Percentiles rank a stretch among this genome's conserved stretches.
Evolutionary conservation across 2,329 filamentous ascomycete species (phyloP).

Genomic region (Aspergillus spinulosporus): DNA sequence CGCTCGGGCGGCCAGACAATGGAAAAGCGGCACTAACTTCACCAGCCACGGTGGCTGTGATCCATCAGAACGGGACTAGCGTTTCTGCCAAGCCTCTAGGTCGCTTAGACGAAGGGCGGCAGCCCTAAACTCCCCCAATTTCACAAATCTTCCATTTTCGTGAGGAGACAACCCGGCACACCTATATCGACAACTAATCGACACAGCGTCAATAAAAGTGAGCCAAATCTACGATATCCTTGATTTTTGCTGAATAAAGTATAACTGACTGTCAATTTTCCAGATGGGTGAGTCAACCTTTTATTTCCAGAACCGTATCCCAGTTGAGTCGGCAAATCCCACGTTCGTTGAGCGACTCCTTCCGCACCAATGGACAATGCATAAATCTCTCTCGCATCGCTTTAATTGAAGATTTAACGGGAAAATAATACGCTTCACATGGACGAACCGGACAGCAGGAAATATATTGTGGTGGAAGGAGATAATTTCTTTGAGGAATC

Average conservation of each 20-base stretch:
- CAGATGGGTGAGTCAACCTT: slow-evolving; percentile 63
- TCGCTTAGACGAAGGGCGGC: slow-evolving; percentile 48
- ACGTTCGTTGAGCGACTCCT: slow-evolving; percentile 30
- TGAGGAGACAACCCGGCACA: slow-evolving; percentile 39
- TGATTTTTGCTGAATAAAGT: slow-evolving; percentile 20
- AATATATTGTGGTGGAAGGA: neutral
- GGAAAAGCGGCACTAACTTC: slow-evolving; percentile 10
- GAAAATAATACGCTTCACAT: neutral
- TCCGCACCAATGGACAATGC: slow-evolving; percentile 12
- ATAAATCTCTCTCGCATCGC: neutral
- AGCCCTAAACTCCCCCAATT: slow-evolving; percentile 46
- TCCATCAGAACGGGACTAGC: slow-evolving; percentile 31
- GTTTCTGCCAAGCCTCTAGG: slow-evolving; percentile 22
- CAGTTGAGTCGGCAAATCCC: slow-evolving; percentile 31
- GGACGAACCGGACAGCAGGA: neutral
- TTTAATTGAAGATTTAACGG: neutral
- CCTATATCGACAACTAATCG: slow-evolving; percentile 43
- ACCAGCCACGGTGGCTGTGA: slow-evolving; percentile 22
- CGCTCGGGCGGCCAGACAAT: neutral
- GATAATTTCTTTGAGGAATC: slow-evolving; percentile 6
- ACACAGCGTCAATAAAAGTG: slow-evolving; percentile 57
- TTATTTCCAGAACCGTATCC: slow-evolving; percentile 28
- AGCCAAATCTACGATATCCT: slow-evolving; percentile 25
- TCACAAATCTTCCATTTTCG: slow-evolving; percentile 45
- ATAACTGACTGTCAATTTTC: slow-evolving; percentile 31